A percentile compares a stretch with the other conserved stretches of the same genome.
These are phyloP conservation scores for Pterocarpus santalinus DNA, from an alignment of 306 rosid species.

Conservation along the genomic window DNA sequence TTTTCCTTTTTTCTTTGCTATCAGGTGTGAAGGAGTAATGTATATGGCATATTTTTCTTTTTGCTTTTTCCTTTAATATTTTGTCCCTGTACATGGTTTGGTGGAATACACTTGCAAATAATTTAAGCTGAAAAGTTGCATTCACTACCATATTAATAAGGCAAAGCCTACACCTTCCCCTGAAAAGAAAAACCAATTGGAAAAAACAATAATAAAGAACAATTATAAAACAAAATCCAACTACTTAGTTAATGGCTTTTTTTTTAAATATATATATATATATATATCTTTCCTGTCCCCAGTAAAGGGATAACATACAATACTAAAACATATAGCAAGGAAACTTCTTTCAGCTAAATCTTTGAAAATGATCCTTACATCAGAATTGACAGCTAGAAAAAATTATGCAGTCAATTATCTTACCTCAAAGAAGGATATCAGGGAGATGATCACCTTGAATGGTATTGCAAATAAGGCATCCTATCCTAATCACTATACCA, in stretches of 20 bases:
- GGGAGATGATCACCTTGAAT: not conserved
- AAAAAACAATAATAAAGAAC: not conserved
- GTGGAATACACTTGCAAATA: not conserved
- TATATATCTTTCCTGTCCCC: not conserved
- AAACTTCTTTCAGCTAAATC: not conserved
- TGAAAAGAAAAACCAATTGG: not conserved
- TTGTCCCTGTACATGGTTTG: not conserved
- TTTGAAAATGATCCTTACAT: not conserved
- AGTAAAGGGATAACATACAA: not conserved
- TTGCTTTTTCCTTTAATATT: not conserved
- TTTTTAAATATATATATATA: too few species aligned
- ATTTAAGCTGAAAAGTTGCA: not conserved
- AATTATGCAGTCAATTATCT: not conserved
- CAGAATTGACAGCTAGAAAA: not conserved
- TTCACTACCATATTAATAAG: not conserved
- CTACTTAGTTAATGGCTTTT: not conserved
- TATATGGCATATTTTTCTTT: not conserved
- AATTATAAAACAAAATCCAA: not conserved
- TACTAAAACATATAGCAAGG: not conserved
- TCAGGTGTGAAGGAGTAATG: too few species aligned
- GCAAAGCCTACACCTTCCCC: not conserved
- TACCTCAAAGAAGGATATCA: not conserved
- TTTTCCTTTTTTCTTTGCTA: not conserved
- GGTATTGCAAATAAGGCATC: too few species aligned
- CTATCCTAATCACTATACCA: too few species aligned